Conservation (phyloP, 2,329 filamentous ascomycete genomes). For the Trichophyton simii region DNA sequence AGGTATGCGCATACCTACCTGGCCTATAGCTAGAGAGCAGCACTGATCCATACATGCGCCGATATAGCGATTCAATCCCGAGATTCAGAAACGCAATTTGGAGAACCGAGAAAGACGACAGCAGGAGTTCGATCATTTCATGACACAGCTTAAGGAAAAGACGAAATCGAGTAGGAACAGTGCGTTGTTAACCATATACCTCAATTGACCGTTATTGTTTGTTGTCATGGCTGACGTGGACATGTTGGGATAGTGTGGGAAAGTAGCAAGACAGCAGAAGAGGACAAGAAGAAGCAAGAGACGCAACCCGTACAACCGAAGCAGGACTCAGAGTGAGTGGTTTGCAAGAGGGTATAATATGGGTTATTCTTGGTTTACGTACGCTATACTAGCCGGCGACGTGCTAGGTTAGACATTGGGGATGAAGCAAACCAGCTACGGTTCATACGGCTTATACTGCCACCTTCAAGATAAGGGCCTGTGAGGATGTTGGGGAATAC, state of each 20-base stretch:
- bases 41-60: not conserved
- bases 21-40: not conserved
- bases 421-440: too few relatives aligned
- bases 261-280: conserved; percentile 20
- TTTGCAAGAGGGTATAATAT: too few relatives aligned
- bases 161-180: conserved; percentile 86
- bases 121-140: conserved; percentile 82
- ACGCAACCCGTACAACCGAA: not conserved
- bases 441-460: too few relatives aligned
- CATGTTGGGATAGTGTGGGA: conserved; percentile 25
- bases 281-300: not conserved
- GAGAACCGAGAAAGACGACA: conserved; percentile 63
- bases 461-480: too few relatives aligned
- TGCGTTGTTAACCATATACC: conserved; percentile 30
- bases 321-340: conserved; percentile 17
- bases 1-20: conserved; percentile 27
- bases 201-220: not conserved
- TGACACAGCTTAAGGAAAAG: conserved; percentile 70
- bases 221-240: not conserved
- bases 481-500: too few relatives aligned
- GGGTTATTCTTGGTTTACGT: too few relatives aligned
- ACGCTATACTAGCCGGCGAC: too few relatives aligned
- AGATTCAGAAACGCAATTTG: conserved; percentile 78
- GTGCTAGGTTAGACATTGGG: too few relatives aligned
- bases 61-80: conserved; percentile 72